Evolutionary conservation across 1,284 basidiomycete genomes (phyloP).

Genomic region (Austropuccinia psidii): DNA sequence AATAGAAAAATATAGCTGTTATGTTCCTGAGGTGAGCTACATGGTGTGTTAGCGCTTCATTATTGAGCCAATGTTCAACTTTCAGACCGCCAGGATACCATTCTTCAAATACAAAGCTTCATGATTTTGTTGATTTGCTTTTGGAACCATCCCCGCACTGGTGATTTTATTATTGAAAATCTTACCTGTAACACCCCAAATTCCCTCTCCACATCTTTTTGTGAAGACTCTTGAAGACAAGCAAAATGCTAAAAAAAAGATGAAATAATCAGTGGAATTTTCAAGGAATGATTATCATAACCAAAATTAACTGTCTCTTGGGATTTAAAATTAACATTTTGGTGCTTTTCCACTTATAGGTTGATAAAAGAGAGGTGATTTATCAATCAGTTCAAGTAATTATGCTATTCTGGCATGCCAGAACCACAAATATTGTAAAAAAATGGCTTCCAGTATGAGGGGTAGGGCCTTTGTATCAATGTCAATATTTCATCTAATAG

Average conservation of each 20-base stretch:
- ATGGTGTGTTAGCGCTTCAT: too few relatives aligned
- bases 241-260: background rate
- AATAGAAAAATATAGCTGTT: too few relatives aligned
- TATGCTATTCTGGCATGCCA: background rate
- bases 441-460: background rate
- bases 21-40: too few relatives aligned
- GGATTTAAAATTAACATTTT: background rate
- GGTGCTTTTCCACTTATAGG: background rate
- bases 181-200: background rate
- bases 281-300: too few relatives aligned
- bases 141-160: background rate
- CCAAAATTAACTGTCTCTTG: too few relatives aligned
- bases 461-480: background rate
- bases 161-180: background rate
- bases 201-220: background rate
- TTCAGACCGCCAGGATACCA: too few relatives aligned
- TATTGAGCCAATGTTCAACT: too few relatives aligned
- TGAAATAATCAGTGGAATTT: too few relatives aligned
- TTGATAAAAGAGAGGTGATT: background rate
- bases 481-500: background rate
- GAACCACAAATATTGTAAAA: background rate
- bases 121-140: background rate
- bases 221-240: background rate
- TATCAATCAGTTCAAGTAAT: background rate
- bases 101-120: background rate